These are phyloP conservation scores for Hypoxylon subgilvum DNA, from an alignment of 495 filamentous ascomycete species.

Conservation along the genomic window DNA sequence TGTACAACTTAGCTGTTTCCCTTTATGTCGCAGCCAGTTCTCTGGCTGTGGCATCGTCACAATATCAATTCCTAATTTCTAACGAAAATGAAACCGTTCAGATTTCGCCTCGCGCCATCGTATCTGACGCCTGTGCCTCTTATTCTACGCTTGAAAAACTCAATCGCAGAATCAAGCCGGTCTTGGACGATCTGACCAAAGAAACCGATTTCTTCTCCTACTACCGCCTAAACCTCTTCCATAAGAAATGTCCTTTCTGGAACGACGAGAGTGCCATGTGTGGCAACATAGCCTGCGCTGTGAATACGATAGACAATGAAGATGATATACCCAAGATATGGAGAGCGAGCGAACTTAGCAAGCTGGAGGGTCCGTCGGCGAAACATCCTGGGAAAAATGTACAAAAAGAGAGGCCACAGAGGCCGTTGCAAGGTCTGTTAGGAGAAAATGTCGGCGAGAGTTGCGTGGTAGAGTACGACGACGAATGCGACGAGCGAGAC, in stretches of 20 bases:
- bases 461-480: constrained; percentile 95
- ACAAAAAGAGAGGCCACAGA: constrained; percentile 69
- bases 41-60: constrained; percentile 30
- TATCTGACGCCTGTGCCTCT: constrained; percentile 90
- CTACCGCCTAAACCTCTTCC: constrained; percentile 94
- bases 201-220: constrained; percentile 97
- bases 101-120: constrained; percentile 63
- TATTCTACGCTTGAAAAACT: constrained; percentile 86
- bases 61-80: constrained; percentile 40
- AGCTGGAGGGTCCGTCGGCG: constrained; percentile 89
- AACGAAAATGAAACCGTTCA: constrained; percentile 48
- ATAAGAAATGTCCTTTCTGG: constrained; percentile 96
- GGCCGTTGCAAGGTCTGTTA: constrained; percentile 80
- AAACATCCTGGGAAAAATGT: constrained; percentile 78
- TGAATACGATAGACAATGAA: constrained; percentile 95
- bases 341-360: constrained; percentile 90
- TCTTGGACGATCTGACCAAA: constrained; percentile 78
- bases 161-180: constrained; percentile 78
- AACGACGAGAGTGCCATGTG: constrained; percentile 91
- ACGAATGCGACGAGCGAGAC: constrained; percentile 95
- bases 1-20: constrained; percentile 33
- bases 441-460: constrained; percentile 90
- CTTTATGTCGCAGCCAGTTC: constrained; percentile 29
- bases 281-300: constrained; percentile 95
- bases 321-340: constrained; percentile 90